Evolutionary conservation across 148 eudicot species (phyloP), one percentile per base, ranked within the genome.

Genomic region (Mesembryanthemum crystallinum): DNA sequence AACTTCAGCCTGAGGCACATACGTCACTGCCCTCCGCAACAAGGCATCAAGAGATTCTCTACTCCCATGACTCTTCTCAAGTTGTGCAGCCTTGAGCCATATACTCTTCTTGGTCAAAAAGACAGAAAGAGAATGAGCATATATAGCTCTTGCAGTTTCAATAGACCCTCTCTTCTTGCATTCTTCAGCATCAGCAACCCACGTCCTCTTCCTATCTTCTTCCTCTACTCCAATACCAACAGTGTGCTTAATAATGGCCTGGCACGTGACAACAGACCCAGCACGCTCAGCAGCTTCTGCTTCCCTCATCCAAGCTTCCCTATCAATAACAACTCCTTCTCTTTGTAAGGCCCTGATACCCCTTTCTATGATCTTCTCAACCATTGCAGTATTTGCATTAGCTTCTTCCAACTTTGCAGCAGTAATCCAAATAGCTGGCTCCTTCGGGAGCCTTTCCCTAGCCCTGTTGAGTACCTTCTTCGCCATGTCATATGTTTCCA

Each of bases 131-230:
- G 98, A 96, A 78, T 89, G 96, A 67, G 88, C 86, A 77, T 90
- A 95, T 15, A 92, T 90, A 21, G 96, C 97, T 77, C 97, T 89
- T 21, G 98, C 97, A 12, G 94, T 95, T 83, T 95, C 98, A 71
- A 90, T 88, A 1, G 97, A 92, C 69, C 98, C 97, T 82, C 96
- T 88, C 83, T 90, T 95, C 92, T 88, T 92, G 86, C 96, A 94
- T 76, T 94, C 98, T 62, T 90, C 97, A 8, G 98, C 98, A 87
- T 94, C 97, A 76, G 97, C 98, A 79, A 94, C 97, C 98, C 98
- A 94, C 1, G 98, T 94, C 82, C 96, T 88, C 73, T 94, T 94
- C 84, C 96, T 79, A 86, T 94, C 98, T 83, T 92, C 96, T 69
- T 94, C 98, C 80, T 94, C 98, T 32, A 94, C 97, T 20, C 96